Base-by-base conservation (phyloP, 176 grass and related monocot species). In the Avena insularis region DNA sequence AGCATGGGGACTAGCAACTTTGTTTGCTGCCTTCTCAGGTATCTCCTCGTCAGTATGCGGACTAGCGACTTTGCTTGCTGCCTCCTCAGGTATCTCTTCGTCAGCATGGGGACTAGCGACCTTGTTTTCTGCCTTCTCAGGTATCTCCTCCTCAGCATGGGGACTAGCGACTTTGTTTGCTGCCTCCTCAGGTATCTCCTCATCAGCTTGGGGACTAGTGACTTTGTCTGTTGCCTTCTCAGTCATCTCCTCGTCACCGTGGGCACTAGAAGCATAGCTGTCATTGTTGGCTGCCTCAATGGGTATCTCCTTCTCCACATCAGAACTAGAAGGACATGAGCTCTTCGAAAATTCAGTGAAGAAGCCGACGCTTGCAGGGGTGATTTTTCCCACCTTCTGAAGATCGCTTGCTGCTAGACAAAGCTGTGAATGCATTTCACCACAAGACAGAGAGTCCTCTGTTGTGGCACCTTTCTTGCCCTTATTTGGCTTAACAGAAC, bases 371-470 rank as follows among this genome's bases (percentile, higher is more conserved):
- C 85, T 85, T 36, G 84, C 66, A 68, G 82, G 66, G 2, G 84
- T 5, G 62, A 91, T 89, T 81, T 66, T 93, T 17, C 78, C 90
- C 38, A 75, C 71, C 17, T 87, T 81, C 50, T 93, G 79, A 64
- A 77, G 85, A 84, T 91, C 81, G 13, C 48, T 60, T 68, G 92
- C 92, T 86, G 78, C 87, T 77, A 93, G 48, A 55, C 85, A 85
- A 16, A 96, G 89, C 71, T 91, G 87, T 67, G 83, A 88, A 50
- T 93, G 46, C 87, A 99, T 90, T 78, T 94, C 92, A 93, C 84
- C 80, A 81, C 85, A 78, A 63, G 89, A 89, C 48, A 69, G 29
- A 58, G 79, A 83, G 48, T 85, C 82, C 62, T 87, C 76, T 60
- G 23, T 74, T 38, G 59, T 25, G 45, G 78, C 54, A 48, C 64